Evolutionary conservation across 2,329 filamentous ascomycete species (phyloP).

Genomic region (Sporothrix globosa): DNA sequence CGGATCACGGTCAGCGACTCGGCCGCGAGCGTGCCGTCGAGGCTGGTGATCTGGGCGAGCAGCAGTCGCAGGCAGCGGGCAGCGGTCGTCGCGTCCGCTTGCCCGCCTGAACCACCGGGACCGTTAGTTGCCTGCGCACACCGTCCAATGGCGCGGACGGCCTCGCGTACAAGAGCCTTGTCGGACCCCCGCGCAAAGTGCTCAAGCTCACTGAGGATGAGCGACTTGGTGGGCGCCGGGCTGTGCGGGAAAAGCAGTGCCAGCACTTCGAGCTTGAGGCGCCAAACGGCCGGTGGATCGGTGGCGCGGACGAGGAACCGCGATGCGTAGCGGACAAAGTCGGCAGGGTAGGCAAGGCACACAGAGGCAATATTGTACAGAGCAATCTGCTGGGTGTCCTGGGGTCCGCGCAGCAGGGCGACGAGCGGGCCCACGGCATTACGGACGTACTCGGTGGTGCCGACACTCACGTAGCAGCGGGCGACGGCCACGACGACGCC

Average conservation of each 20-base stretch:
- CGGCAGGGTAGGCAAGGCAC: slow-evolving; percentile 71
- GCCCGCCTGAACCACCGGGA: no score
- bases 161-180: slow-evolving; percentile 79
- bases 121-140: slow-evolving; percentile 75
- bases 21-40: slow-evolving; percentile 84
- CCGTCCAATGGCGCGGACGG: slow-evolving; percentile 88
- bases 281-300: slow-evolving; percentile 81
- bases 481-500: slow-evolving; percentile 88
- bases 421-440: slow-evolving; percentile 80
- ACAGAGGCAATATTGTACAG: slow-evolving; percentile 96
- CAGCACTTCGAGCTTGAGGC: slow-evolving; percentile 86
- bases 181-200: slow-evolving; percentile 82
- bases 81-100: slow-evolving; percentile 56
- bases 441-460: slow-evolving; percentile 74
- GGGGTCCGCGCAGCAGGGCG: slow-evolving; percentile 78
- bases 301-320: slow-evolving; percentile 86
- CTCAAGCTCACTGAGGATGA: slow-evolving; percentile 90
- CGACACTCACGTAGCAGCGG: slow-evolving; percentile 81
- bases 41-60: slow-evolving; percentile 82
- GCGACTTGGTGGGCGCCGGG: slow-evolving; percentile 72
- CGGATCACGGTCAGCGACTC: slow-evolving; percentile 94
- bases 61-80: slow-evolving; percentile 80
- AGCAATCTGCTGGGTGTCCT: slow-evolving; percentile 86
- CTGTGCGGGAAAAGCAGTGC: slow-evolving; percentile 89
- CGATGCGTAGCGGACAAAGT: slow-evolving; percentile 85